Evolutionary conservation across 805 yeast genomes (phyloP), one percentile per base, ranked within the genome.

Genomic region (Jamesozyma spencerorum): DNA sequence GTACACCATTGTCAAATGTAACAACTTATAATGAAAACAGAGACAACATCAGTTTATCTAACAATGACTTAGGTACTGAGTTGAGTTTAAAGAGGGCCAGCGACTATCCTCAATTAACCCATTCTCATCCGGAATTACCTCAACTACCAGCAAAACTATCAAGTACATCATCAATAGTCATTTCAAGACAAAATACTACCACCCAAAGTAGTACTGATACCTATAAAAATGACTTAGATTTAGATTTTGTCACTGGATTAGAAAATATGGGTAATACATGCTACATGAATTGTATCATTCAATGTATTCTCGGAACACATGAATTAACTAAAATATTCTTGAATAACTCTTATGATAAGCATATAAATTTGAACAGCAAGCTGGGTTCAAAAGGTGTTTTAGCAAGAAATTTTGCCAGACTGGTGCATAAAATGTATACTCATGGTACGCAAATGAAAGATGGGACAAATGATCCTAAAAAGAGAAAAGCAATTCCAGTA

Each of bases 261-360:
- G 68, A 70, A n/a, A 88, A 88, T 57, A 65, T 88, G 47, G 96
- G 97, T 1, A 90, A 90, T 53, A 82, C 95, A 0, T 88, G 97
- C 58, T 88, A 88, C 62, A 81, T 88, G 88, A 88, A 88, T 62
- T 83, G 95, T 49, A 72, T 83, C 7, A 62, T 88, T 14, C 97
- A 88, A 62, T 86, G 96, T 58, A 58, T 88, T 27, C 70, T 79
- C 2, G 90, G 92, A 0, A 78, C 92, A 0, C 77, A 77, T 3
- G 78, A 77, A 44, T 62, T 88, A 26, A 70, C 81, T 1, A 69
- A 66, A 37, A 76, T 83, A 41, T 84, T 88, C 54, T 64, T 81
- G 34, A 63, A 71, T 46, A 79, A 77, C n/a, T 62, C 77, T 1
- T 87, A 79, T 59, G 72, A 72, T 45, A 71, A 71, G 41, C 81